phyloP scores from a whole-genome alignment of 345 rosid species.

The Dimocarpus longan region DNA sequence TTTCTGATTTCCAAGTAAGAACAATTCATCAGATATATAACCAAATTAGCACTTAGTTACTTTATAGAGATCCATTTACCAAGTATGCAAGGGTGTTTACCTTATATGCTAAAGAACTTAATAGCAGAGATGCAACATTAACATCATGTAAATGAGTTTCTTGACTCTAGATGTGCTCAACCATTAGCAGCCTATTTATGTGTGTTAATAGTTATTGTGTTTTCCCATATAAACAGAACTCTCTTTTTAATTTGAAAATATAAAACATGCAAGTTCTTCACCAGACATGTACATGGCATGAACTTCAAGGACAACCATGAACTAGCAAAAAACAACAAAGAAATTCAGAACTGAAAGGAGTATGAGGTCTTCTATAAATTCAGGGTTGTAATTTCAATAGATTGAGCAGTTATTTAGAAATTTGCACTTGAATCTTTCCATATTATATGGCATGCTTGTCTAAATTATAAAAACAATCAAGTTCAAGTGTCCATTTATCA shows the following conservation, averaged over 20 bases:
- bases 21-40: background rate
- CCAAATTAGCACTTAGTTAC: background rate
- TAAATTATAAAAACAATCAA: background rate
- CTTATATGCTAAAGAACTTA: background rate
- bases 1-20: background rate
- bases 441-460: background rate
- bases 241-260: background rate
- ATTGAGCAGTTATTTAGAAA: background rate
- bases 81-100: background rate
- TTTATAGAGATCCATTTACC: background rate
- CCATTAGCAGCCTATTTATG: background rate
- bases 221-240: background rate
- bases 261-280: background rate
- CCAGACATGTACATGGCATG: conserved; percentile 1
- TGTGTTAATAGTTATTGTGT: background rate
- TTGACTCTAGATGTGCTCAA: background rate
- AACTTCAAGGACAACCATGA: background rate
- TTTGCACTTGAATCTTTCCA: background rate
- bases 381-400: background rate
- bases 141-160: background rate
- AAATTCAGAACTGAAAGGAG: background rate
- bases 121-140: background rate
- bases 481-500: background rate
- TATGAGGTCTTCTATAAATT: conserved; percentile 1
- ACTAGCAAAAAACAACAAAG: background rate